Evolutionary conservation across 345 rosid species (phyloP), one percentile per base, ranked within the genome.

Genomic region (Cardamine chenopodiifolia): DNA sequence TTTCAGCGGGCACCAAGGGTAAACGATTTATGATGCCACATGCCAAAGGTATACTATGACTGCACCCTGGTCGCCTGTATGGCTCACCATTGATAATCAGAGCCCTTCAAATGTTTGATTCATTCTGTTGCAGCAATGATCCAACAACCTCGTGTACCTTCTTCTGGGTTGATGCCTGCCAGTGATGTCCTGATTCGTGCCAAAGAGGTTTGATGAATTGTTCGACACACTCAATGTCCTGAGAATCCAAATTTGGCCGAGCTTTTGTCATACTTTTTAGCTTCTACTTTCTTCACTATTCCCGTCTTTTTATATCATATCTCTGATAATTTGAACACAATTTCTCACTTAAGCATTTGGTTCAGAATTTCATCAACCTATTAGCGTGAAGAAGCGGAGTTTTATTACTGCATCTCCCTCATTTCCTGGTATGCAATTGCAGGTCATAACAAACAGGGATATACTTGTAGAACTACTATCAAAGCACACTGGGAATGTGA

Each of bases 11-110:
- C 31, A 82, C 87, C 29, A 85, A 85, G 86, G 97, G 97, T 68
- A 85, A 86, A 65, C 85, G 99, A 44, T 92, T 80, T 78, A 90
- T 90, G 96, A 82, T 90, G 93, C 95, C 93, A 28, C 93, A 90
- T 79, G 84, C 99, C 52, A 90, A 84, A 90, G 88, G 98, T 91
- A 80, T 2, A 50, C 35, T 13, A 14, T 3, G 19, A 26, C n/a
- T 47, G 53, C 62, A 75, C 48, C 35, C 15, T 63, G 44, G 25
- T 15, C 12, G 2, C 5, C 18, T 56, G 13, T 3, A 49, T 68
- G 47, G 8, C 26, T 52, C 44, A 59, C 23, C 35, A 11, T 66
- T 45, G 23, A 64, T 53, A 58, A 39, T 28, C 39, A 23, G 11
- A 18, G 50, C 6, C 62, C 28, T 50, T 74, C 5, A 62, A 62